phyloP scores from a whole-genome alignment of 148 eudicot genomes.

The Heliosperma pusillum region DNA sequence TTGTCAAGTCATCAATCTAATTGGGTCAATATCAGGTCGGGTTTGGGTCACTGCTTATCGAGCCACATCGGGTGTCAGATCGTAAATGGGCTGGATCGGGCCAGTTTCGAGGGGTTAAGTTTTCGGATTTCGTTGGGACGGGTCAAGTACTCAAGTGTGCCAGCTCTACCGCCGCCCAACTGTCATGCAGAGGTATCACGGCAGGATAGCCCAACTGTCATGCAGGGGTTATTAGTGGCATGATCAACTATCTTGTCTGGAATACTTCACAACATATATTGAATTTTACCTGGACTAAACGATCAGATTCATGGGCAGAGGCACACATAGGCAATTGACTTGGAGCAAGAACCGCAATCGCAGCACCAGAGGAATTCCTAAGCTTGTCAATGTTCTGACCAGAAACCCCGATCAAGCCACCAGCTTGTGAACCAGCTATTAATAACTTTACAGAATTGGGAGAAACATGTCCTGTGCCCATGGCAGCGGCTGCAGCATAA shows the following conservation, averaged over 20 bases:
- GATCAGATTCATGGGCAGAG: slow-evolving; percentile 89
- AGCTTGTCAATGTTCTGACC: slow-evolving; percentile 91
- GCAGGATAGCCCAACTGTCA: background rate
- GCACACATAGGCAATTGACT: slow-evolving; percentile 87
- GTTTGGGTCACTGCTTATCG: too few species aligned
- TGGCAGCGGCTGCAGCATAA: slow-evolving; percentile 27
- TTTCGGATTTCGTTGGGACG: too few species aligned
- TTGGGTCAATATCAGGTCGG: too few species aligned
- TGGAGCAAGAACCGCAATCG: slow-evolving; percentile 70
- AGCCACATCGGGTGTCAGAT: too few species aligned
- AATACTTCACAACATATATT: slow-evolving; percentile 7
- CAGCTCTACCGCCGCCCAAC: too few species aligned
- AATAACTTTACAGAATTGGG: slow-evolving; percentile 70
- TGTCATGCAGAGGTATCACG: too few species aligned
- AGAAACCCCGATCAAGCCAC: slow-evolving; percentile 78
- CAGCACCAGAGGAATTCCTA: slow-evolving; percentile 79
- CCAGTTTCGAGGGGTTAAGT: too few species aligned
- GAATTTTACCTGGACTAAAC: slow-evolving; percentile 73
- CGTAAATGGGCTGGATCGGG: too few species aligned
- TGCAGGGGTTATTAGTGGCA: background rate
- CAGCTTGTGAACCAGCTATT: slow-evolving; percentile 95
- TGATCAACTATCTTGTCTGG: background rate
- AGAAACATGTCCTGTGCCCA: slow-evolving; percentile 58
- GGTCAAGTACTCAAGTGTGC: too few species aligned
- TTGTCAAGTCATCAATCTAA: too few species aligned